Percentiles rank a stretch among this genome's conserved stretches.
phyloP scores from a whole-genome alignment of 2,329 filamentous ascomycete genomes.

The Aschersonia sp. region DNA sequence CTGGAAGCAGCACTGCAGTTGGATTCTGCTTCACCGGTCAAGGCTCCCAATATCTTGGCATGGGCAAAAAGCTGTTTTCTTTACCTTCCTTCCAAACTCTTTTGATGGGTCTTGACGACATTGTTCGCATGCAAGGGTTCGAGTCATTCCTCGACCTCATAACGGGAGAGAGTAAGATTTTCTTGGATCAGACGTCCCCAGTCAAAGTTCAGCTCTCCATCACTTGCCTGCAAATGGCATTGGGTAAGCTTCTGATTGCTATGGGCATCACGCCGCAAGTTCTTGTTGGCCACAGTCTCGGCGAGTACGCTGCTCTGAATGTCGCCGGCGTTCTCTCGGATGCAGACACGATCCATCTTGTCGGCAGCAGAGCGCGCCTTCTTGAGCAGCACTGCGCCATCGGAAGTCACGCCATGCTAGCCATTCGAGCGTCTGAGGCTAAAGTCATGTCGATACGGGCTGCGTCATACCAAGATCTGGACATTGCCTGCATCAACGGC shows the following conservation, averaged over 20 bases:
- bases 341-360: constrained; percentile 57
- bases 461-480: constrained; percentile 9
- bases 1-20: constrained; percentile 10
- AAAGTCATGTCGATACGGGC: constrained; percentile 21
- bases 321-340: constrained; percentile 57
- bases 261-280: constrained; percentile 39
- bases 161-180: constrained; percentile 20
- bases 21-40: constrained; percentile 32
- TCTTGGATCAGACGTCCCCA: constrained; percentile 5
- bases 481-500: constrained; percentile 44
- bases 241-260: constrained; percentile 21
- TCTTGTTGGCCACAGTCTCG: constrained; percentile 49
- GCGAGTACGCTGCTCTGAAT: constrained; percentile 60
- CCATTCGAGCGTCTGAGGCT: constrained; percentile 29
- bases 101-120: constrained; percentile 16
- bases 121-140: constrained; percentile 19
- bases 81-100: constrained; percentile 17
- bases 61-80: constrained; percentile 19
- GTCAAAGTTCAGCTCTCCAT: constrained; percentile 22
- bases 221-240: constrained; percentile 23
- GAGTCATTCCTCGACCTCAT: constrained; percentile 25
- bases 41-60: constrained; percentile 18
- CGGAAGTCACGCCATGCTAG: constrained; percentile 48
- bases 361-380: constrained; percentile 52
- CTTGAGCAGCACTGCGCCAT: constrained; percentile 50